phyloP scores from a whole-genome alignment of 129 eudicot species.

The Dittrichia graveolens region DNA sequence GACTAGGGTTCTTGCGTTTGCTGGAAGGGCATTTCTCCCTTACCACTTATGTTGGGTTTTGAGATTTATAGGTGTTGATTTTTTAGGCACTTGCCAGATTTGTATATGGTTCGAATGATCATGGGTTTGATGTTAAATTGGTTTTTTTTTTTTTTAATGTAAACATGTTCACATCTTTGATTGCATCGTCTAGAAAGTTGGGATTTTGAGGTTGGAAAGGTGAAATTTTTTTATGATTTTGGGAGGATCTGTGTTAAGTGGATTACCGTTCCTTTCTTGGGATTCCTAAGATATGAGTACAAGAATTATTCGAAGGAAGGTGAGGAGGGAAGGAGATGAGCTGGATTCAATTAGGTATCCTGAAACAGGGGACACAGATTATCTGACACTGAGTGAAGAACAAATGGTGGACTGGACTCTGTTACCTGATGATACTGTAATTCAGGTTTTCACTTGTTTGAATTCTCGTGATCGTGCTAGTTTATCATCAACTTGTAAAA shows the following conservation, averaged over 20 bases:
- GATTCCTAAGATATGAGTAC: no score
- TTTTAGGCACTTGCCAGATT: conserved; percentile 2
- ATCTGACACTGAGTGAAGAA: conserved; percentile 28
- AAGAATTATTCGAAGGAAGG: conserved; percentile 53
- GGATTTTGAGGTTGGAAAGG: conserved; percentile 21
- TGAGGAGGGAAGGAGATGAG: conserved; percentile 64
- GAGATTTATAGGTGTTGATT: conserved; percentile 31
- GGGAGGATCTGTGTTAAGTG: neutral
- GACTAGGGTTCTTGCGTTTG: conserved; percentile 43
- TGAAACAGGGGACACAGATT: conserved; percentile 45
- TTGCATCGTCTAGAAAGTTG: conserved; percentile 1
- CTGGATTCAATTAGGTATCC: conserved; percentile 37
- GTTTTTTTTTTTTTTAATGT: neutral
- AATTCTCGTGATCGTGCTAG: conserved; percentile 89
- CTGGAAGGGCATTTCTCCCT: conserved; percentile 28
- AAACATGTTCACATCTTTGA: neutral
- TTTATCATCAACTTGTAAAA: conserved; percentile 69
- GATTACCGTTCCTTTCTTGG: conserved; percentile 22
- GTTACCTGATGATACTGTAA: conserved; percentile 71
- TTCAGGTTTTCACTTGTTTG: conserved; percentile 73
- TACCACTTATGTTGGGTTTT: conserved; percentile 21
- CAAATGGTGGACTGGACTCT: conserved; percentile 81
- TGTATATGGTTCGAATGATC: neutral
- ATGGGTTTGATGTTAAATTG: conserved; percentile 18
- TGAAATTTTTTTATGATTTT: conserved; percentile 5